These are phyloP conservation scores for Colletotrichum falcatum DNA, from an alignment of 2,329 filamentous ascomycete genomes.

Conservation along the genomic window DNA sequence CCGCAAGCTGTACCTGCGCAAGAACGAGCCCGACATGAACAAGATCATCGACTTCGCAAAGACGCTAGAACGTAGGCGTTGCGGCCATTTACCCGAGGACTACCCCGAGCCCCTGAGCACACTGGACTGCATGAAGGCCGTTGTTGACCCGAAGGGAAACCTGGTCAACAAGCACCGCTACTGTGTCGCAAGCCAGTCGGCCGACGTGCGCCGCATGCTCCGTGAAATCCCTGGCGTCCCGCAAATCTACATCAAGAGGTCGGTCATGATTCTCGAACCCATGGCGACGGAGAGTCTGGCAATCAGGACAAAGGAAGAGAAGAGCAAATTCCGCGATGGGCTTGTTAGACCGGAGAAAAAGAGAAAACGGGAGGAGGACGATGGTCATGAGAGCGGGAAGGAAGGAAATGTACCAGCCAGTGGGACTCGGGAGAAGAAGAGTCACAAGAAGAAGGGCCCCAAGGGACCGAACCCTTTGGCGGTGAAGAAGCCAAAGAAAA, in stretches of 20 bases:
- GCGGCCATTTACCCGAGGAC: conserved; percentile 80
- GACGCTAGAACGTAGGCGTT: conserved; percentile 75
- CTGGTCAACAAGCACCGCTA: conserved; percentile 83
- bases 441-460: conserved; percentile 69
- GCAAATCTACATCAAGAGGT: conserved; percentile 81
- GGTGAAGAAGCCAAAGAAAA: conserved; percentile 76
- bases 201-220: conserved; percentile 71
- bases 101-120: conserved; percentile 78
- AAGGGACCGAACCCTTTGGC: conserved; percentile 80
- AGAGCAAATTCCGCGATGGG: conserved; percentile 78
- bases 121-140: conserved; percentile 76
- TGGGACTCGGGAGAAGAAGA: conserved; percentile 53
- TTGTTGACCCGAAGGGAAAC: conserved; percentile 82
- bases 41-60: conserved; percentile 81
- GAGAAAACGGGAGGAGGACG: conserved; percentile 63
- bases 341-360: conserved; percentile 66
- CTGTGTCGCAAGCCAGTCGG: conserved; percentile 80
- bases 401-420: conserved; percentile 42
- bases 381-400: conserved; percentile 49
- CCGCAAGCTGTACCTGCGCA: conserved; percentile 78
- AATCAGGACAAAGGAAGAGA: conserved; percentile 76
- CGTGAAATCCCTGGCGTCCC: conserved; percentile 78
- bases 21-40: conserved; percentile 63
- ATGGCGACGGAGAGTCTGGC: conserved; percentile 77
- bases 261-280: conserved; percentile 78